phyloP scores from a whole-genome alignment of 2,329 filamentous ascomycete genomes.

The Graphiopsis chlorocephala region DNA sequence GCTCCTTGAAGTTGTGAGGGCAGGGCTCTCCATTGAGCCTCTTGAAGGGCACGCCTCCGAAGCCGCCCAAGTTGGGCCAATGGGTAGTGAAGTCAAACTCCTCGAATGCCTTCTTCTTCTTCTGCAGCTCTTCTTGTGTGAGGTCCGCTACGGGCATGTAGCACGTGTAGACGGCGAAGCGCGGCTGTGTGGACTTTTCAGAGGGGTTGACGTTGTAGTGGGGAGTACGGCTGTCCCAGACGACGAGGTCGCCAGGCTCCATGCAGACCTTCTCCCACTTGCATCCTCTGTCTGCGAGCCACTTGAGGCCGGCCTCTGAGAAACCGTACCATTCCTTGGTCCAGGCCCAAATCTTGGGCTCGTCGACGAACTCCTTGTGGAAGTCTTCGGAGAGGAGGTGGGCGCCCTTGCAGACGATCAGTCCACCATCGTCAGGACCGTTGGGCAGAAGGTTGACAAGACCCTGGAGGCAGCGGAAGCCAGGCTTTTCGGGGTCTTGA shows the following conservation, averaged over 20 bases:
- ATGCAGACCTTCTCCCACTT: constrained; percentile 29
- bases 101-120: constrained; percentile 19
- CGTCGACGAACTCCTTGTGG: constrained; percentile 28
- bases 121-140: constrained; percentile 24
- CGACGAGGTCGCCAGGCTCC: constrained; percentile 28
- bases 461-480: constrained; percentile 53
- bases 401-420: constrained; percentile 37
- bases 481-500: constrained; percentile 44
- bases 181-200: constrained; percentile 17
- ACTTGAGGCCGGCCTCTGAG: constrained; percentile 26
- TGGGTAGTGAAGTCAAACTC: constrained; percentile 27
- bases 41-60: constrained; percentile 22
- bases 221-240: constrained; percentile 27
- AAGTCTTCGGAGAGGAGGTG: constrained; percentile 37
- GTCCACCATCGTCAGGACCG: constrained; percentile 38
- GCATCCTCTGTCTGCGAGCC: constrained; percentile 23
- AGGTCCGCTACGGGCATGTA: constrained; percentile 28
- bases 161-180: constrained; percentile 33
- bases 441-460: constrained; percentile 47
- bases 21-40: constrained; percentile 28
- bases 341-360: constrained; percentile 19
- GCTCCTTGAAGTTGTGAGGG: constrained; percentile 37
- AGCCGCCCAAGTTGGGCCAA: constrained; percentile 30
- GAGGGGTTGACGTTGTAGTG: constrained; percentile 30
- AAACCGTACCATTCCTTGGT: constrained; percentile 33